phyloP scores from a whole-genome alignment of 257 asterid species.

The Lantana camara region DNA sequence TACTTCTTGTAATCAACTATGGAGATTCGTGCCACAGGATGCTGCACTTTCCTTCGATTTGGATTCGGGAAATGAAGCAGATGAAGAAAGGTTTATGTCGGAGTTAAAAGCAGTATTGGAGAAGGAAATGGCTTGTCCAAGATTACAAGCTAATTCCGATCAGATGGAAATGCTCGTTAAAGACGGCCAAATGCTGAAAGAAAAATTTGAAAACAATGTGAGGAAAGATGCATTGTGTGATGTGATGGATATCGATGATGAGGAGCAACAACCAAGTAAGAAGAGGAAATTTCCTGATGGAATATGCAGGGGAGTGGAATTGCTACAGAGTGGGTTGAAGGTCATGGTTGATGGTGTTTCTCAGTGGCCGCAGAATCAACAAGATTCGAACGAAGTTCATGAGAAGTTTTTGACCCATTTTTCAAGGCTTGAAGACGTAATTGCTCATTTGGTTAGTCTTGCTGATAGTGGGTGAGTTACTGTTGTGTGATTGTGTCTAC shows the following conservation, averaged over 20 bases:
- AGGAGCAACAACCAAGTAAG: slow-evolving; percentile 51
- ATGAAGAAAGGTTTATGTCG: slow-evolving; percentile 81
- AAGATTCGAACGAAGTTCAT: slow-evolving; percentile 47
- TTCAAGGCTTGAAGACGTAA: slow-evolving; percentile 68
- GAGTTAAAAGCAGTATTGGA: slow-evolving; percentile 79
- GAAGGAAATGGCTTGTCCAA: slow-evolving; percentile 62
- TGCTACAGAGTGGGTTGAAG: slow-evolving; percentile 78
- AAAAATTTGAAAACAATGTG: slow-evolving; percentile 26
- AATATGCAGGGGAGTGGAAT: slow-evolving; percentile 73
- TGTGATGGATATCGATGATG: slow-evolving; percentile 68
- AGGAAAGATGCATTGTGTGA: slow-evolving; percentile 36
- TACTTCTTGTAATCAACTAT: slow-evolving; percentile 72
- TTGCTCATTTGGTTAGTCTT: slow-evolving; percentile 65
- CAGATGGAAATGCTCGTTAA: slow-evolving; percentile 46
- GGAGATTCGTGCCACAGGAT: slow-evolving; percentile 90
- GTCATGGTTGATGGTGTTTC: slow-evolving; percentile 78
- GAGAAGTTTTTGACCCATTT: slow-evolving; percentile 68
- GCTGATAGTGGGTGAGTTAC: slow-evolving; percentile 42
- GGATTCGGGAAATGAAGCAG: slow-evolving; percentile 64
- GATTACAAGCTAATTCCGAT: slow-evolving; percentile 38
- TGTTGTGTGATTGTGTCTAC: not conserved
- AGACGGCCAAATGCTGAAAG: slow-evolving; percentile 64
- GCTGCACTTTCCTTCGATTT: slow-evolving; percentile 88
- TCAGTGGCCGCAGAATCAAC: slow-evolving; percentile 62
- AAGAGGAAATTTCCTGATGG: slow-evolving; percentile 85